A percentile compares a stretch with the other conserved stretches of the same genome.
Evolutionary conservation across 2,329 filamentous ascomycete genomes (phyloP).

Genomic region (Neonectria faginata): DNA sequence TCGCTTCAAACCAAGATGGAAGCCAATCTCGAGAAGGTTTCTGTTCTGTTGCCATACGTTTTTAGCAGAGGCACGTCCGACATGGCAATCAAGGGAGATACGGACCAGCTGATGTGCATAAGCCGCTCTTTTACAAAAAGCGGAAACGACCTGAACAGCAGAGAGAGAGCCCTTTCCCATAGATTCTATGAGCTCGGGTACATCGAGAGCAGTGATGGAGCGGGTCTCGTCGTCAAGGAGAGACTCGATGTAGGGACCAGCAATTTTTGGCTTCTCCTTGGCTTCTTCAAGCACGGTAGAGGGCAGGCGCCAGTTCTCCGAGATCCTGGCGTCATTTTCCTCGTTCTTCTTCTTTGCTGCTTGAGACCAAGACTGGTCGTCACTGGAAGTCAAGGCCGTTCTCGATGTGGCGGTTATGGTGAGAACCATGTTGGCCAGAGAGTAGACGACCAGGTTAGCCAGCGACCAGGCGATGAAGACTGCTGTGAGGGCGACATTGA

Average conservation of each 20-base stretch:
- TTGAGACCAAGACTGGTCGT: not conserved
- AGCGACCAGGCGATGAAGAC: not conserved
- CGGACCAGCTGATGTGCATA: not conserved
- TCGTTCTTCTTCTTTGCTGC: not conserved
- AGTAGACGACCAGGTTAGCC: not conserved
- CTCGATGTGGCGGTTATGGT: not conserved
- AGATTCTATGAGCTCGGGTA: not conserved
- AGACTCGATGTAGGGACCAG: not conserved
- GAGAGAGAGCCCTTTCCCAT: not conserved
- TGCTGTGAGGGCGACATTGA: not conserved
- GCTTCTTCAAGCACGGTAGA: not conserved
- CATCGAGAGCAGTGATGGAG: not conserved
- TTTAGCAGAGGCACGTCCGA: no score
- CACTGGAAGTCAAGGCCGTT: not conserved
- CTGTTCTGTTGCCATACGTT: not conserved
- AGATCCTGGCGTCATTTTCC: not conserved
- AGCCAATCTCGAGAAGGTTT: not conserved
- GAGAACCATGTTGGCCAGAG: not conserved
- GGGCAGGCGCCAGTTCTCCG: not conserved
- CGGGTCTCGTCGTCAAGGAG: not conserved
- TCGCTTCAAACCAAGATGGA: not conserved
- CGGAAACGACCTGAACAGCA: not conserved
- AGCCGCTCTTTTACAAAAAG: not conserved
- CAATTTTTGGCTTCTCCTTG: not conserved
- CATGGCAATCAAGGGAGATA: not conserved